phyloP scores from a whole-genome alignment of 83 land plant genomes.

The Thuja plicata region DNA sequence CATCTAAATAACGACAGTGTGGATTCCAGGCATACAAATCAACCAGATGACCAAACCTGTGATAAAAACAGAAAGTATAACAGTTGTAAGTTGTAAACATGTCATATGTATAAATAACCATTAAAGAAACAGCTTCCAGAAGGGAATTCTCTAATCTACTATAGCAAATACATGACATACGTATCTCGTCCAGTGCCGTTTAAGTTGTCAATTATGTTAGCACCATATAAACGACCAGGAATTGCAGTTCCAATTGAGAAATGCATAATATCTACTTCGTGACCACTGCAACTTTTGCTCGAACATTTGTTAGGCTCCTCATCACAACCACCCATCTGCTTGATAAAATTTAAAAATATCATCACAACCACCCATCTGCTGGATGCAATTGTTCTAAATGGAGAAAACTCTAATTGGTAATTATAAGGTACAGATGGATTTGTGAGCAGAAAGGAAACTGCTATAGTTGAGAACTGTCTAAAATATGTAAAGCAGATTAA shows the following conservation, averaged over 20 bases:
- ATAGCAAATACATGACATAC: constrained; percentile 30
- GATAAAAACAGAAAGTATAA: neutral
- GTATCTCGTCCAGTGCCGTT: constrained; percentile 83
- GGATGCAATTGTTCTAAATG: neutral
- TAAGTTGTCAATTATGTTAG: constrained; percentile 68
- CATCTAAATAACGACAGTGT: constrained; percentile 88
- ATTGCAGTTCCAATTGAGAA: constrained; percentile 87
- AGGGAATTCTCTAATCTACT: constrained; percentile 7
- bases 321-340: constrained; percentile 95
- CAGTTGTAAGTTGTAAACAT: neutral
- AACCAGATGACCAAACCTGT: constrained; percentile 83
- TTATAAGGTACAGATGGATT: neutral
- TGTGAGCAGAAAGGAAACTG: neutral
- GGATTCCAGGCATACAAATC: constrained; percentile 93
- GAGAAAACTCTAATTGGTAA: neutral
- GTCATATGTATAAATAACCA: neutral
- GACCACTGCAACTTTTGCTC: constrained; percentile 65
- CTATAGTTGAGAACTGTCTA: neutral
- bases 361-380: neutral
- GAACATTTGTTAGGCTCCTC: constrained; percentile 56
- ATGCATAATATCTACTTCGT: constrained; percentile 97
- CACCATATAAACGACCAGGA: constrained; percentile 95
- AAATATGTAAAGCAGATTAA: neutral
- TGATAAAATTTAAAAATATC: neutral
- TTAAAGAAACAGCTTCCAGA: neutral